Evolutionary conservation across 345 rosid genomes (phyloP).

Genomic region (Trapa incisa): DNA sequence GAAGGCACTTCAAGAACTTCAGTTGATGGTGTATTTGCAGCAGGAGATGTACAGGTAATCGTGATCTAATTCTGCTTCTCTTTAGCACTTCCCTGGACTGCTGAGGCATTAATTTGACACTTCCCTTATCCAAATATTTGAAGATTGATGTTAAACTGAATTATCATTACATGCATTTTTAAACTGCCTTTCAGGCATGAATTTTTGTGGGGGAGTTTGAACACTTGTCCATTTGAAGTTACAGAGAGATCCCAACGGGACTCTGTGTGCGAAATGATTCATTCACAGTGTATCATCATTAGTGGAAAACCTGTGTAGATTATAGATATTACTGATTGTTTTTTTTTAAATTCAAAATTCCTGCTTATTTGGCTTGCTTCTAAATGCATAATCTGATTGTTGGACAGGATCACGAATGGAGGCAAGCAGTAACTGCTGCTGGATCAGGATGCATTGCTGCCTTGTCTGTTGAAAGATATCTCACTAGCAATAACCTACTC

Average conservation of each 20-base stretch:
- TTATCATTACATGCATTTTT: not conserved
- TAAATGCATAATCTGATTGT: not conserved
- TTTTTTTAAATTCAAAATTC: not conserved
- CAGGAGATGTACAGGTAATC: slow-evolving; percentile 96
- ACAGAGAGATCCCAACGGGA: not conserved
- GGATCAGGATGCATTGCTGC: slow-evolving; percentile 98
- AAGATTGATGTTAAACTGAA: not conserved
- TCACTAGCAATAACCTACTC: slow-evolving; percentile 68
- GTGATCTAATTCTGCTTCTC: slow-evolving; percentile 2
- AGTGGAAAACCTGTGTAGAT: not conserved
- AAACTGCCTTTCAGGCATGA: not conserved
- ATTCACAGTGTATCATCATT: not conserved
- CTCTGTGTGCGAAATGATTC: not conserved
- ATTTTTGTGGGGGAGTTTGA: not conserved
- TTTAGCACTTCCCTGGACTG: not conserved
- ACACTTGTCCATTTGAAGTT: not conserved
- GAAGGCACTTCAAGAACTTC: slow-evolving; percentile 82
- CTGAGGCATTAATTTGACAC: not conserved
- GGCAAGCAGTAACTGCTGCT: slow-evolving; percentile 95
- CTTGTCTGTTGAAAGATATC: slow-evolving; percentile 91
- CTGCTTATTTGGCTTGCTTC: not conserved
- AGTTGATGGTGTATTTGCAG: slow-evolving; percentile 86
- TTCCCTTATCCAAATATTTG: not conserved
- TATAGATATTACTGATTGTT: not conserved
- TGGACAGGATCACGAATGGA: slow-evolving; percentile 84